Conservation (phyloP, 805 yeast genomes). For the Yarrowia sp. region DNA sequence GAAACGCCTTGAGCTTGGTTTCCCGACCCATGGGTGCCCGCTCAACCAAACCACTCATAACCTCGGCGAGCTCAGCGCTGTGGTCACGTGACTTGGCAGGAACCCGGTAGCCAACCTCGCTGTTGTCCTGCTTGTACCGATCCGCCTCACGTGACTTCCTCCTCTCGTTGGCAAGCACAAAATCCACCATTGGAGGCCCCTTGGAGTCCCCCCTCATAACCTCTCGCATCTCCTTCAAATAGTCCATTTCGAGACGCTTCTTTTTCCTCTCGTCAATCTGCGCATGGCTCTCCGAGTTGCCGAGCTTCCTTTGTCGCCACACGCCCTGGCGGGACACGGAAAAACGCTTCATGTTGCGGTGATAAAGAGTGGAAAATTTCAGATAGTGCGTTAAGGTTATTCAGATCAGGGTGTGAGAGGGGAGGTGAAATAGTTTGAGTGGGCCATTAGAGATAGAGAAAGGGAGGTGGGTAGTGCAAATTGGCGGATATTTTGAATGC, state of each 20-base stretch:
- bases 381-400: too few species aligned
- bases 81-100: slow-evolving; percentile 9
- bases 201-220: slow-evolving; percentile 1
- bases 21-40: neutral
- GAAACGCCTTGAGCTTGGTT: neutral
- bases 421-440: too few species aligned
- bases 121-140: neutral
- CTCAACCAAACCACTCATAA: neutral
- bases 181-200: neutral
- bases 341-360: neutral
- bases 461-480: too few species aligned
- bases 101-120: neutral
- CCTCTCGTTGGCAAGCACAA: neutral
- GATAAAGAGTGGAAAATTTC: neutral
- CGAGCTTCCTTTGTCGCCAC: neutral
- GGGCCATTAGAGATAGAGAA: too few species aligned
- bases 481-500: too few species aligned
- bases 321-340: neutral
- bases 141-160: neutral
- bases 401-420: too few species aligned
- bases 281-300: neutral
- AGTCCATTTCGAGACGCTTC: slow-evolving; percentile 22
- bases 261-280: neutral
- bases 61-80: neutral
- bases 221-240: neutral